A percentile compares a stretch with the other conserved stretches of the same genome.
phyloP scores from a whole-genome alignment of 768 basidiomycete species.

The Dacryopinax spathularia region DNA sequence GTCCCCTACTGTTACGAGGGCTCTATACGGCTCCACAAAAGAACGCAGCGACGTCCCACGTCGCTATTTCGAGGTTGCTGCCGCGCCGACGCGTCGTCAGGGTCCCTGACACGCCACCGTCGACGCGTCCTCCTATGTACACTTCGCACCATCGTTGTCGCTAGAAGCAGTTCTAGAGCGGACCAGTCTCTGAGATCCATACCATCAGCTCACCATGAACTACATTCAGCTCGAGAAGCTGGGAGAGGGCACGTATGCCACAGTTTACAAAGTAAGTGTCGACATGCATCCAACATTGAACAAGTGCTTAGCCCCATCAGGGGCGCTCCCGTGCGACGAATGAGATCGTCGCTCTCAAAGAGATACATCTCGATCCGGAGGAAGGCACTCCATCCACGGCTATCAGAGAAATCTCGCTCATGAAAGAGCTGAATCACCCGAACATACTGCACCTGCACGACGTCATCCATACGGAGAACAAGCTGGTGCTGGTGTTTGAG shows the following conservation, averaged over 20 bases:
- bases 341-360: slow-evolving; percentile 94
- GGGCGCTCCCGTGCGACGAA: slow-evolving; percentile 95
- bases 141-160: no score
- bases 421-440: slow-evolving; percentile 98
- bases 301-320: slow-evolving; percentile 33
- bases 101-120: no score
- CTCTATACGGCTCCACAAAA: no score
- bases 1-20: no score
- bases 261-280: slow-evolving; percentile 74
- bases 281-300: no score
- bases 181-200: no score
- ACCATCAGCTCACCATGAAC: no score
- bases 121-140: no score
- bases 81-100: no score
- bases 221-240: slow-evolving; percentile 71
- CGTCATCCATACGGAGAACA: slow-evolving; percentile 97
- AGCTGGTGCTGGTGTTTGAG: slow-evolving; percentile 96
- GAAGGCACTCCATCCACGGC: slow-evolving; percentile 98
- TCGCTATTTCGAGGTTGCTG: no score
- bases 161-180: no score
- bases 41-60: no score
- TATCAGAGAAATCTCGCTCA: slow-evolving; percentile 95
- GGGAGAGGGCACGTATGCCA: slow-evolving; percentile 84
- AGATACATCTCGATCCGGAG: slow-evolving; percentile 98
- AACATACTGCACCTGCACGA: slow-evolving; percentile 98